A percentile compares a stretch with the other conserved stretches of the same genome.
Conservation (phyloP, 371 early-diverging fungal genomes). For the Mortierella sp. region DNA sequence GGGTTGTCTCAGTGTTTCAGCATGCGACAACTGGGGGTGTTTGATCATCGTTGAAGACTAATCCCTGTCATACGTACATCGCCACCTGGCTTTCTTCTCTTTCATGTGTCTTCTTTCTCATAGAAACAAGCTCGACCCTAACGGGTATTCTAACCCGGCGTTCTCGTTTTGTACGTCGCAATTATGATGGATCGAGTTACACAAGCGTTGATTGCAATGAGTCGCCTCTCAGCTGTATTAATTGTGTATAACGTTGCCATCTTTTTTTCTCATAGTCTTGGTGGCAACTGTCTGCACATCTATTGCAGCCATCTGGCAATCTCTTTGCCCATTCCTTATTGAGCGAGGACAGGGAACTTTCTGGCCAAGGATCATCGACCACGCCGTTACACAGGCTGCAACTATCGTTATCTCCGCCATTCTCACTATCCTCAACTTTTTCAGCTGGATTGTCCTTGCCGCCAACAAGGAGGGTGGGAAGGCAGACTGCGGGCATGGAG, state of each 20-base stretch:
- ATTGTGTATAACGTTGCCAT: neutral
- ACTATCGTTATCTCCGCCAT: conserved; percentile 37
- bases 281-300: conserved; percentile 43
- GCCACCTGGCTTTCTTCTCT: neutral
- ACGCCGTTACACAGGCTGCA: conserved; percentile 29
- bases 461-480: conserved; percentile 41
- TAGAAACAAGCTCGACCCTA: conserved; percentile 33
- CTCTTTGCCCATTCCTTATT: conserved; percentile 36
- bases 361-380: conserved; percentile 40
- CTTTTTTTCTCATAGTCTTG: conserved; percentile 21
- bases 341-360: conserved; percentile 13
- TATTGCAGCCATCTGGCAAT: conserved; percentile 38
- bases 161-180: conserved; percentile 31
- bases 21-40: neutral
- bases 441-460: conserved; percentile 50
- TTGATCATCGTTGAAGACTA: neutral
- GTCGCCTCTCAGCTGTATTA: neutral
- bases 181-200: conserved; percentile 1
- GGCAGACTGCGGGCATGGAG: conserved; percentile 26
- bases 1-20: conserved; percentile 3
- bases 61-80: neutral
- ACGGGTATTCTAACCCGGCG: conserved; percentile 13
- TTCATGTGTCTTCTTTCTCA: neutral
- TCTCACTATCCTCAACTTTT: conserved; percentile 43
- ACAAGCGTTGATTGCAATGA: conserved; percentile 4